phyloP scores from a whole-genome alignment of 495 filamentous ascomycete genomes.

The Trichoderma gamsii region DNA sequence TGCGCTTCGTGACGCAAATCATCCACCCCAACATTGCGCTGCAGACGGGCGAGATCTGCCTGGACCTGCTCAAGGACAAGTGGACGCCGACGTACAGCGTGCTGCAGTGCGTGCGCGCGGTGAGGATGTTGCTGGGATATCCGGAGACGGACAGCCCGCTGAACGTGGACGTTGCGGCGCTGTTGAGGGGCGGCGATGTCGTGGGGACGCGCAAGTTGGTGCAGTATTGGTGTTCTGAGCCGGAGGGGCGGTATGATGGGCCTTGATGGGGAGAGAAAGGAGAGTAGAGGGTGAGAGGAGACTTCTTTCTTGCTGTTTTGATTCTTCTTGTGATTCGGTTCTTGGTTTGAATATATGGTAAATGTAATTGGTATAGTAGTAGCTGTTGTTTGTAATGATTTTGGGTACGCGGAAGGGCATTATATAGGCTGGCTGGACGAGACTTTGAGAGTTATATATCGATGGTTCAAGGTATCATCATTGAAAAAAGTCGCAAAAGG shows the following conservation, averaged over 20 bases:
- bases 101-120: constrained; percentile 64
- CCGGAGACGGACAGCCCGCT: constrained; percentile 78
- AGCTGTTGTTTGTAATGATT: too few relatives aligned
- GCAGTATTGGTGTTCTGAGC: constrained; percentile 64
- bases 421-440: too few relatives aligned
- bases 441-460: not conserved
- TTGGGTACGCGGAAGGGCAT: too few relatives aligned
- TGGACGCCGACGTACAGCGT: constrained; percentile 87
- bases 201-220: constrained; percentile 76
- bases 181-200: constrained; percentile 68
- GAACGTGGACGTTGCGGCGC: constrained; percentile 79
- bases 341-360: too few relatives aligned
- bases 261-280: constrained; percentile 20
- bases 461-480: not conserved
- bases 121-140: constrained; percentile 69
- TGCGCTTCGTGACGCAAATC: constrained; percentile 72
- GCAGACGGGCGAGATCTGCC: constrained; percentile 83
- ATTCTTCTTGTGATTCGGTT: not conserved
- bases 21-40: constrained; percentile 83
- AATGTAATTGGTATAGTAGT: too few relatives aligned
- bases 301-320: not conserved
- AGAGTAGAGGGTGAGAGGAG: not conserved
- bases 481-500: not conserved
- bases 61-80: constrained; percentile 73
- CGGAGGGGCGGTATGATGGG: constrained; percentile 44